Evolutionary conservation across 2,329 filamentous ascomycete genomes (phyloP), one percentile per base, ranked within the genome.

Genomic region (Colletotrichum kahawae): DNA sequence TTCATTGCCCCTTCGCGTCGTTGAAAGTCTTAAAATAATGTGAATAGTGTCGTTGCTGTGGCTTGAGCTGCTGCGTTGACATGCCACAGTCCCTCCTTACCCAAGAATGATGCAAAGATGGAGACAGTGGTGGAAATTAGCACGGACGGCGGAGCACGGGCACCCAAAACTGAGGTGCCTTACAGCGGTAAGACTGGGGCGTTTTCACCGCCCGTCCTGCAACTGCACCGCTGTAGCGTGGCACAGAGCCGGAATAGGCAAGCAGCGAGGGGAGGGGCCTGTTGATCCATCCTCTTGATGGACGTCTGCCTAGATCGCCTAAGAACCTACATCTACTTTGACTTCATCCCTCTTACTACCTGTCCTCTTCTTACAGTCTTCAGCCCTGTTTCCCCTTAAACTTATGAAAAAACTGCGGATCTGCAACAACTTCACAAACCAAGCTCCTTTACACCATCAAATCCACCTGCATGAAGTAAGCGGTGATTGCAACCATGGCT

Each of bases 401-500:
- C 12, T 33, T 62, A 62, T 34, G 2, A 36, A 18, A 31, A 33
- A 5, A 14, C 16, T 13, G 21, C 31, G 8, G 27, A 62, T 21
- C 12, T 21, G n/a, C 31, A 21, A 62, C 57, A 62, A 34, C 33
- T 34, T 21, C 36, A n/a, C 57, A 18, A 24, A 33, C 12, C n/a
- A 18, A 34, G 31, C n/a, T 24, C 29, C 31, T 21, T 56, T 33
- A 31, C 12, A 34, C 24, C 31, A 5, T 8, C 36, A 56, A 63
- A 36, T 27, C 21, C n/a, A 38, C 54, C 56, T 31, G 63, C 24
- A 73, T 73, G 63, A 27, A 54, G 68, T 74, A 33, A 66, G 27
- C n/a, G 14, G 54, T 29, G 34, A 59, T 67, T 18, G n/a, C 67
- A 69, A 80, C 16, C 71, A 91, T 91, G 90, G 88, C 90, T 72